Conservation (phyloP, 1,284 basidiomycete species). For the Rhodotorula sp. region DNA sequence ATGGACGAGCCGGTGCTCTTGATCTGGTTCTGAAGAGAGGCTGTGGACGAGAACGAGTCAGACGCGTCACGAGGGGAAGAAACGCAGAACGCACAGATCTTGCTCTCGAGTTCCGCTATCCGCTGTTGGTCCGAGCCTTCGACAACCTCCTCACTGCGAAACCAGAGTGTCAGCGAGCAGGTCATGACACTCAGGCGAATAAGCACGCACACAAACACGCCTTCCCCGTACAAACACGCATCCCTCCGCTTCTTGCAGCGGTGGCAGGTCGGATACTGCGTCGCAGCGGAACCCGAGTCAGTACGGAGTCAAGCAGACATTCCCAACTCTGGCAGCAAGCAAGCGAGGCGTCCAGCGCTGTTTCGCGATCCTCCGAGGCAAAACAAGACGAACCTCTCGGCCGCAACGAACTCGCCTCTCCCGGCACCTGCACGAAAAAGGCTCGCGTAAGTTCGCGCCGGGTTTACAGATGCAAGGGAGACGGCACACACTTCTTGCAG, state of each 20-base stretch:
- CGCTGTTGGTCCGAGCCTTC: conserved; percentile 23
- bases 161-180: too few species aligned
- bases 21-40: conserved; percentile 12
- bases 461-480: background rate
- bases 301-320: background rate
- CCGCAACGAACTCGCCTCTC: conserved; percentile 31
- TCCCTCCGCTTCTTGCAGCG: conserved; percentile 36
- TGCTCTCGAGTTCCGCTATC: conserved; percentile 24
- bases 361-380: background rate
- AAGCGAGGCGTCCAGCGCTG: background rate
- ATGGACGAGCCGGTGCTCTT: background rate
- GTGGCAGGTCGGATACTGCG: conserved; percentile 23
- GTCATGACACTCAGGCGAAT: too few species aligned
- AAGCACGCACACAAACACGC: conserved; percentile 24
- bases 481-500: conserved; percentile 18
- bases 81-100: conserved; percentile 14
- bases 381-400: conserved; percentile 3
- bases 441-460: background rate
- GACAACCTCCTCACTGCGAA: conserved; percentile 24
- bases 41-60: background rate
- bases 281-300: background rate
- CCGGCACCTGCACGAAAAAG: conserved; percentile 9
- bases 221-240: conserved; percentile 27
- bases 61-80: background rate
- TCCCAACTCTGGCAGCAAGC: accelerated